Base-by-base conservation (phyloP, 2,329 filamentous ascomycete genomes). In the Coniella vitis region DNA sequence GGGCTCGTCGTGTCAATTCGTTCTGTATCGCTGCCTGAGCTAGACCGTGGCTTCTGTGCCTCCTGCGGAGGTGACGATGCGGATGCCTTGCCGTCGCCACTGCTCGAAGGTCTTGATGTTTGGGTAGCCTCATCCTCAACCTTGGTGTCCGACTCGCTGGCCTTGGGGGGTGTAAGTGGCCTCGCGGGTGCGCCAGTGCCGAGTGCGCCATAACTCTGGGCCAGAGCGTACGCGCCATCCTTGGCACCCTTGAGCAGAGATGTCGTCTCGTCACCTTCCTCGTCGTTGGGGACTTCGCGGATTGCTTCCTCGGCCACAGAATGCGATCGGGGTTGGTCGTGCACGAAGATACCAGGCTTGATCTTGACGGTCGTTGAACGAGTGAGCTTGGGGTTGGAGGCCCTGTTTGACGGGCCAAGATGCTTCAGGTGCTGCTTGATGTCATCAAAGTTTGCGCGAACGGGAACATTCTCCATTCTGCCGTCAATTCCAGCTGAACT, bases 391-490 rank as follows among this genome's bases (percentile, higher is more conserved):
- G 83, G 83, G 48, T 82, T 80, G 14, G 76, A 75, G 5, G 83
- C 83, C 17, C 77, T 75, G 59, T 86, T 86, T 1, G 81, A 84
- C 0, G 83, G 83, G 1, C 82, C 82, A 0, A 86, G 75, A 54
- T 80, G 75, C 55, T 80, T 82, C 38, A 86, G 68, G 55, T 84
- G 78, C 58, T 80, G 74, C 57, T 72, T 74, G 68, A 84, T 79
- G 45, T 85, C 80, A 45, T 79, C 73, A 25, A 82, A 68, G 45
- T 79, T 83, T 4, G 78, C 75, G 56, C 79, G 76, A 4, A 84
- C 69, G 2, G 79, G 69, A 7, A 83, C 69, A 35, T 65, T 68
- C n/a, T 70, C 61, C 22, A 68, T 56, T 42, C 71, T 71, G 19
- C 78, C 78, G 45, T 83, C 78, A 2, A 72, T 65, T 4, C 74